Base-by-base conservation (phyloP, 2,329 filamentous ascomycete genomes). In the Claviceps sorghi region DNA sequence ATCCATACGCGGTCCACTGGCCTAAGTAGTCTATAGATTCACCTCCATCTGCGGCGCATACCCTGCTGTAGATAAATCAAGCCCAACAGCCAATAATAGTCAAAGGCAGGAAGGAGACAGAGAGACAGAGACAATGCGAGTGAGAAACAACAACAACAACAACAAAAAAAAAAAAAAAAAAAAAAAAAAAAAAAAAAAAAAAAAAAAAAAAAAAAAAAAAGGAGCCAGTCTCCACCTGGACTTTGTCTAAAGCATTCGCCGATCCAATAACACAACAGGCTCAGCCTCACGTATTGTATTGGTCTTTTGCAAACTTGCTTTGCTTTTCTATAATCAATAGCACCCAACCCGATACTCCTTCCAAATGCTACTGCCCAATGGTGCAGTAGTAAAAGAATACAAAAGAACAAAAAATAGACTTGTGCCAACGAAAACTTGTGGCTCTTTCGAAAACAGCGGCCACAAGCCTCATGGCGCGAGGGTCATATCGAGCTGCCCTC, bases 381-480 rank as follows among this genome's bases (percentile, higher is more conserved):
- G 15, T 5, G 13, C 22, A 38, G 26, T 43, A 45, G 36, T 44
- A 50, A 38, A 43, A 21, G 19, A 30, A 50, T 17, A 66, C 62
- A 43, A 60, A 65, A 7, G 8, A 47, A 34, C 4, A 32, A 19
- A 46, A 10, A 52, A 62, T 61, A 64, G 62, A 49, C 19, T n/a
- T 40, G 32, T 36, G 50, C 22, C 50, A 51, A 42, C 41, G 30
- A 30, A 45, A 59, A 43, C 58, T 56, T 61, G 58, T 56, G 62
- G 58, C 57, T 63, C 51, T 57, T 56, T 60, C 21, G 57, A 54
- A 52, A 54, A 56, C 53, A 57, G 59, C 52, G 57, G 64, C 60
- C 60, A 59, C 40, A 61, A 61, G 61, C 59, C 61, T 52, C 13
- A 22, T 56, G n/a, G 43, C 22, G 26, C 9, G 43, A 54, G 55